Evolutionary conservation across 2,329 filamentous ascomycete genomes (phyloP).

Genomic region (Claviceps maximensis): DNA sequence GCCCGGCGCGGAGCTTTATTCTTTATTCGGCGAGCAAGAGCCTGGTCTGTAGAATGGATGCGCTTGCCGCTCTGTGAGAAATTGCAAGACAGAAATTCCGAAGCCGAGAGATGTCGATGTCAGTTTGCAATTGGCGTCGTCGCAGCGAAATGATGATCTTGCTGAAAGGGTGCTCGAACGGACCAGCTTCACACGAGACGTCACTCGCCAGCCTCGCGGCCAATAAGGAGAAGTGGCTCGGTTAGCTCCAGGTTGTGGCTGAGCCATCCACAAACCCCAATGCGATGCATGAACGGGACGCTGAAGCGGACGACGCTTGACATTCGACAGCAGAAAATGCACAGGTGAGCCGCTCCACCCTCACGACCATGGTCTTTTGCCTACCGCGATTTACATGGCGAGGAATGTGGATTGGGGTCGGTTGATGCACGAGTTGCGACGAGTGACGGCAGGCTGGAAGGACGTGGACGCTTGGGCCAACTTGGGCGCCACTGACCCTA

Average conservation of each 20-base stretch:
- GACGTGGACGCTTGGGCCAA: background rate
- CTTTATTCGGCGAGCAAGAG: background rate
- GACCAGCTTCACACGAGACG: background rate
- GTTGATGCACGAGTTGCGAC: background rate
- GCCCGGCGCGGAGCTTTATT: background rate
- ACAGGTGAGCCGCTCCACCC: background rate
- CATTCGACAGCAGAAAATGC: background rate
- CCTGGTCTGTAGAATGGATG: slow-evolving; percentile 3
- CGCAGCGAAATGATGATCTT: background rate
- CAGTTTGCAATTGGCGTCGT: background rate
- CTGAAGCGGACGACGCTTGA: background rate
- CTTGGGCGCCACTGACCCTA: background rate
- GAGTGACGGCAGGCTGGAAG: background rate
- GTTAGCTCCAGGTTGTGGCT: background rate
- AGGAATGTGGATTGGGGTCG: background rate
- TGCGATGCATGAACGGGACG: background rate
- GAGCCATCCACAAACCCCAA: background rate
- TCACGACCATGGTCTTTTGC: background rate
- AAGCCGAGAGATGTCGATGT: background rate
- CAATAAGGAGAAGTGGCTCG: background rate
- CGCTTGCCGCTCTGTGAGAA: slow-evolving; percentile 6
- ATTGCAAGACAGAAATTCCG: background rate
- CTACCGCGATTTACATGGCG: too few species aligned
- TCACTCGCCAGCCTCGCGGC: background rate
- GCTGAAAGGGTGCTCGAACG: background rate